These are phyloP conservation scores for Wilcoxina mikolae DNA, from an alignment of 495 filamentous ascomycete species.

Conservation along the genomic window DNA sequence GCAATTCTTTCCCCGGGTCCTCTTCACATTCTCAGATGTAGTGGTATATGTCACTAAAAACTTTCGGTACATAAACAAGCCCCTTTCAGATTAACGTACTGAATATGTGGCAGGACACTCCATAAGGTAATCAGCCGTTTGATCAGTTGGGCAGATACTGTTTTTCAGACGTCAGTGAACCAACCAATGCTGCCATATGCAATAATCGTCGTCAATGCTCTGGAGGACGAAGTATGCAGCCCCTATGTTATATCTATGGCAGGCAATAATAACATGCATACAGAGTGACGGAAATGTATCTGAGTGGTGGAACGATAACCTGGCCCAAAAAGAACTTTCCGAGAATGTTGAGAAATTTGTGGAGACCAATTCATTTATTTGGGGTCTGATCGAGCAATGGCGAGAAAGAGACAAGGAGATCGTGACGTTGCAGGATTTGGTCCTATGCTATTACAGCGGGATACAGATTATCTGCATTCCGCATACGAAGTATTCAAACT, in stretches of 20 bases:
- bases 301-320: not conserved
- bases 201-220: conserved; percentile 29
- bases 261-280: not conserved
- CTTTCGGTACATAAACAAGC: not conserved
- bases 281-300: not conserved
- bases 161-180: conserved; percentile 18
- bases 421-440: conserved; percentile 14
- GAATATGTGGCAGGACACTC: not conserved
- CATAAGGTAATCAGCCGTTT: not conserved
- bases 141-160: not conserved
- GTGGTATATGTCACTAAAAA: not conserved
- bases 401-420: conserved; percentile 6
- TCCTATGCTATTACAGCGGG: conserved; percentile 23
- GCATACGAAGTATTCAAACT: not conserved
- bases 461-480: conserved; percentile 25
- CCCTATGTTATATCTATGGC: not conserved
- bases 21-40: not conserved
- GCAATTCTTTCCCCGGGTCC: not conserved
- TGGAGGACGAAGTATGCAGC: conserved; percentile 9
- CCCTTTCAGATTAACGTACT: not conserved
- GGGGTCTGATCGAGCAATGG: conserved; percentile 5
- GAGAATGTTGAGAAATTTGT: not conserved
- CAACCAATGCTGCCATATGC: conserved; percentile 30
- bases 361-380: conserved; percentile 5
- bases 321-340: not conserved